Evolutionary conservation across 768 basidiomycete genomes (phyloP).

Genomic region (Mycena galopus): DNA sequence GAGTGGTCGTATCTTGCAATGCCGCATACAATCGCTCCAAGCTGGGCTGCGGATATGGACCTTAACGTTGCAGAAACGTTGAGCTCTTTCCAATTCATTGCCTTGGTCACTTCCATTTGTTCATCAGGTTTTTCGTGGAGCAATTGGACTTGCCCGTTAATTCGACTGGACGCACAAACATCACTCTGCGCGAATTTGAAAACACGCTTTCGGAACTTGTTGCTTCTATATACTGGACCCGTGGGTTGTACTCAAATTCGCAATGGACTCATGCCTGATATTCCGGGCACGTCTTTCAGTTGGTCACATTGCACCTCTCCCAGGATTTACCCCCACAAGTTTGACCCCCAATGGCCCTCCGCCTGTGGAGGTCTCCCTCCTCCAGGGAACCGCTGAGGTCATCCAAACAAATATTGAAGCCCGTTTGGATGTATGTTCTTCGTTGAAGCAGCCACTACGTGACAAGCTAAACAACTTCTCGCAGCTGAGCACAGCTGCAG

Average conservation of each 20-base stretch:
- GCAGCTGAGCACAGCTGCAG: too few species aligned
- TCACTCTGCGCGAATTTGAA: not conserved
- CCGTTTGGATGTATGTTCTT: not conserved
- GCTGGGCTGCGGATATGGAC: not conserved
- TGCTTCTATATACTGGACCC: not conserved
- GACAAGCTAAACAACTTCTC: too few species aligned
- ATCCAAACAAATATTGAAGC: not conserved
- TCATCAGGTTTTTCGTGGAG: not conserved
- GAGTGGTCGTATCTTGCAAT: not conserved
- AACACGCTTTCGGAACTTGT: not conserved
- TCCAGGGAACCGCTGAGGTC: not conserved
- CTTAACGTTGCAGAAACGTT: not conserved
- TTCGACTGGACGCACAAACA: not conserved
- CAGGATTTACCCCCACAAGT: not conserved
- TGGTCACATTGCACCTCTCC: not conserved
- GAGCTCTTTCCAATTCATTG: not conserved
- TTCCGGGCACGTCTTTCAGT: not conserved
- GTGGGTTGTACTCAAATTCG: not conserved
- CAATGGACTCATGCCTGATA: not conserved
- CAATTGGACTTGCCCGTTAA: not conserved
- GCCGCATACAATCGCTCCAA: not conserved
- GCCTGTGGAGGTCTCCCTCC: not conserved
- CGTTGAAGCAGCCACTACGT: too few species aligned
- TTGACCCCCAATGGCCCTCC: not conserved
- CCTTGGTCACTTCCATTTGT: not conserved